Conservation (phyloP, 1,139 yeast species). For the Suhomyces anneliseae region DNA sequence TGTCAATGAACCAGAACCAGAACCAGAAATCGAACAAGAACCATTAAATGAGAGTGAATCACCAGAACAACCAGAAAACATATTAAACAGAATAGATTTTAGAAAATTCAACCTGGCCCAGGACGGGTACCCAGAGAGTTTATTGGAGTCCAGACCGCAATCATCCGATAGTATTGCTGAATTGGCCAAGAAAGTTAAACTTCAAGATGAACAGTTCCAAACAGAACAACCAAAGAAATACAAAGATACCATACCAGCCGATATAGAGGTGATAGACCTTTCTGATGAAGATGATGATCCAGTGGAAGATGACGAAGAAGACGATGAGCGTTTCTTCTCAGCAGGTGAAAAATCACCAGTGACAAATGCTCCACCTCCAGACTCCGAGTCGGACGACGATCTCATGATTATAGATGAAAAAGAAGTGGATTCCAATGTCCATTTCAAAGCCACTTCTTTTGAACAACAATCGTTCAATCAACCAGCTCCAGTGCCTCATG, state of each 20-base stretch:
- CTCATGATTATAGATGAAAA: constrained; percentile 21
- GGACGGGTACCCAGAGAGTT: no score
- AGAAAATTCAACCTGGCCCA: no score
- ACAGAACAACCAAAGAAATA: neutral
- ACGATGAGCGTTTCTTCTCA: constrained; percentile 1
- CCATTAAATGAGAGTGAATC: no score
- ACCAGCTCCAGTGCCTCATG: constrained; percentile 39
- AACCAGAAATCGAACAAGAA: no score
- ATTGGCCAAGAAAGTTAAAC: no score
- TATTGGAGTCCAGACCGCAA: no score
- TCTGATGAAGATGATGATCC: constrained; percentile 10
- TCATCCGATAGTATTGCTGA: no score
- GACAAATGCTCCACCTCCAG: neutral
- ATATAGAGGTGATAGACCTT: constrained; percentile 10
- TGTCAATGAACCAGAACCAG: no score
- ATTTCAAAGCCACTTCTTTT: constrained; percentile 22
- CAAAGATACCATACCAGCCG: neutral
- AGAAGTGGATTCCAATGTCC: constrained; percentile 18
- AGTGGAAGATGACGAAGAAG: neutral
- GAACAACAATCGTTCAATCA: constrained; percentile 18
- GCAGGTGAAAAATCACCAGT: neutral
- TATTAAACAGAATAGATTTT: no score
- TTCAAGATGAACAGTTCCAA: no score
- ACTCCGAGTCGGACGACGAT: constrained; percentile 21
- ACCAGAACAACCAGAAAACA: no score